phyloP scores from a whole-genome alignment of 768 basidiomycete genomes.

The Tulasnella sp. region DNA sequence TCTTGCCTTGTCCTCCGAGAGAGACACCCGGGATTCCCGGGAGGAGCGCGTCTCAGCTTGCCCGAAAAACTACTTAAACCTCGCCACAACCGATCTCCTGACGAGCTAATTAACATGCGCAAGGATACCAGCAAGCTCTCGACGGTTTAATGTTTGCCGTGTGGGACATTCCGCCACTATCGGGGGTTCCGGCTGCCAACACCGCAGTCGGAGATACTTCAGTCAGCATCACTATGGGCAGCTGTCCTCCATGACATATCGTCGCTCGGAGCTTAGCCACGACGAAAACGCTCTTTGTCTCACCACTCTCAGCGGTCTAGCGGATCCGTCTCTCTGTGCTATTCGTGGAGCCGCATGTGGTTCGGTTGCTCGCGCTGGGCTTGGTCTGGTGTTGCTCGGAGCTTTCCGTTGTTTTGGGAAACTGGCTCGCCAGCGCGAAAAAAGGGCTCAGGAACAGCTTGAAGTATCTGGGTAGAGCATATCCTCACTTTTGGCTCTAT shows the following conservation, averaged over 20 bases:
- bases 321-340: background rate
- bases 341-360: background rate
- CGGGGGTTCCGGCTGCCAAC: background rate
- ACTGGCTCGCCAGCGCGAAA: too few species aligned
- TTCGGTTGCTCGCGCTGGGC: background rate
- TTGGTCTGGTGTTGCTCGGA: background rate
- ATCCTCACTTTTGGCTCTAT: background rate
- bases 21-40: background rate
- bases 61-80: background rate
- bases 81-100: background rate
- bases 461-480: too few species aligned
- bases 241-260: background rate
- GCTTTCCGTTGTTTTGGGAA: too few species aligned
- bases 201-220: background rate
- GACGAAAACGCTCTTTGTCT: background rate
- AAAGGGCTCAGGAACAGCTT: too few species aligned
- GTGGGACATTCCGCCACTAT: background rate
- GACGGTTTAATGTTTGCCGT: background rate
- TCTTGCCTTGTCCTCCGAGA: background rate
- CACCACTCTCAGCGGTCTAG: background rate
- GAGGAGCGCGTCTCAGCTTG: background rate
- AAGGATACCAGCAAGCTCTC: background rate
- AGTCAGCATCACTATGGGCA: background rate
- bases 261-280: background rate
- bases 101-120: background rate